A percentile compares a stretch with the other conserved stretches of the same genome.
Conservation (phyloP, 257 asterid species). For the Anisodus tanguticus region DNA sequence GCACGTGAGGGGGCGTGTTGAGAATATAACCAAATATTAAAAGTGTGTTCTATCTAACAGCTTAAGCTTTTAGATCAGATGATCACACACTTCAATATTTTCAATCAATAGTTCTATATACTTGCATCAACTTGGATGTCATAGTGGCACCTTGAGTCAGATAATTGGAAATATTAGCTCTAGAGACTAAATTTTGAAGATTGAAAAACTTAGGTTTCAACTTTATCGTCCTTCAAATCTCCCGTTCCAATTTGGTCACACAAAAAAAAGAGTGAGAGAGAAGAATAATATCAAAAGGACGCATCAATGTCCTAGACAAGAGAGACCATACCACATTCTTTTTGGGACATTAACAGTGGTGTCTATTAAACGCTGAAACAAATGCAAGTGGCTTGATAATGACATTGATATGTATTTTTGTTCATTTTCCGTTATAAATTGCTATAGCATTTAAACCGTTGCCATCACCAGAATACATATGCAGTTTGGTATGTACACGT, state of each 20-base stretch:
- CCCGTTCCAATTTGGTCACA: rapidly evolving
- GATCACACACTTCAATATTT: too few species aligned
- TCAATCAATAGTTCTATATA: background rate
- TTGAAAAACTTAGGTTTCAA: background rate
- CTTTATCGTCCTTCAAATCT: background rate
- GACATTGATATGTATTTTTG: background rate
- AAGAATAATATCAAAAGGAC: background rate
- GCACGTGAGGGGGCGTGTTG: too few species aligned
- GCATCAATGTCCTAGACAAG: background rate
- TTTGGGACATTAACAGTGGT: background rate
- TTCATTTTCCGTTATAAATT: background rate
- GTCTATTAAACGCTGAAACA: background rate
- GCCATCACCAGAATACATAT: background rate
- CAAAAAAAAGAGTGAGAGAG: background rate
- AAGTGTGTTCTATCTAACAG: too few species aligned
- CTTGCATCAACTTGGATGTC: background rate
- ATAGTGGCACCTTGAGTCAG: background rate
- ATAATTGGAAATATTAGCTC: background rate
- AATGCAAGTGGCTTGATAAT: background rate
- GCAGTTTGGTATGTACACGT: background rate
- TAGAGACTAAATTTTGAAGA: background rate
- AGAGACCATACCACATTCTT: background rate
- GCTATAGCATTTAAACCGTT: background rate
- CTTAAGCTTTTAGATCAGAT: too few species aligned
- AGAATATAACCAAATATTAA: too few species aligned